Evolutionary conservation across 2,329 filamentous ascomycete genomes (phyloP), one percentile per base, ranked within the genome.

Genomic region (Colletotrichum sp.): DNA sequence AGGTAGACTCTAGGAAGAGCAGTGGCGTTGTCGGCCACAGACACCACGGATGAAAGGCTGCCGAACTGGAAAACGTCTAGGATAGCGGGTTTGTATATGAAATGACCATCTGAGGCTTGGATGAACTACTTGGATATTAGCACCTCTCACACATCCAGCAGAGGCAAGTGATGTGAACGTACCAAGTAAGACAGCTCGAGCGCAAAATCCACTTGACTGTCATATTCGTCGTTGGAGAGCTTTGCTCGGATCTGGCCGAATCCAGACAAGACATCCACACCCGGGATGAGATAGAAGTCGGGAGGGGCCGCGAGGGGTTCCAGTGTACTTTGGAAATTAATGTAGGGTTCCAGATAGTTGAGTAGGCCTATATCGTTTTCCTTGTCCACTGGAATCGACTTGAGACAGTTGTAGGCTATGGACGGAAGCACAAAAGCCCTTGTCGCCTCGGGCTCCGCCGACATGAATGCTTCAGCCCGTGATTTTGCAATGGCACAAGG

Each of bases 311-410:
- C 55, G 5, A 79, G 73, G 12, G 73, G 62, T 32, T 78, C 76
- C 22, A 79, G 18, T 6, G 78, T 78, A 58, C 74, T 74, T 43
- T 79, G 78, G 13, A 68, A 78, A 12, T 66, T 18, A 4, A 78
- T 5, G 6, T 66, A 77, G 7, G 78, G 78, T n/a, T 65, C 55
- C 4, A 79, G 43, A 34, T 77, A 79, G 56, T 77, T 67, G 12
- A 79, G 67, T 8, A 79, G 68, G 16, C 65, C 72, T 12, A 73
- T 13, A n/a, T 78, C 65, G 1, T 28, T 61, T 30, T 68, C 58
- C 25, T 58, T 70, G n/a, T 75, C 72, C 7, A 75, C 52, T 9
- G 64, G 61, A 16, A 79, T 25, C 2, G 76, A 75, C 18, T 69
- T 74, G 18, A 78, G 65, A 56, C 77, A 79, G 7, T 48, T 34